Evolutionary conservation across 768 basidiomycete genomes (phyloP).

Genomic region (Leccinum boreale): DNA sequence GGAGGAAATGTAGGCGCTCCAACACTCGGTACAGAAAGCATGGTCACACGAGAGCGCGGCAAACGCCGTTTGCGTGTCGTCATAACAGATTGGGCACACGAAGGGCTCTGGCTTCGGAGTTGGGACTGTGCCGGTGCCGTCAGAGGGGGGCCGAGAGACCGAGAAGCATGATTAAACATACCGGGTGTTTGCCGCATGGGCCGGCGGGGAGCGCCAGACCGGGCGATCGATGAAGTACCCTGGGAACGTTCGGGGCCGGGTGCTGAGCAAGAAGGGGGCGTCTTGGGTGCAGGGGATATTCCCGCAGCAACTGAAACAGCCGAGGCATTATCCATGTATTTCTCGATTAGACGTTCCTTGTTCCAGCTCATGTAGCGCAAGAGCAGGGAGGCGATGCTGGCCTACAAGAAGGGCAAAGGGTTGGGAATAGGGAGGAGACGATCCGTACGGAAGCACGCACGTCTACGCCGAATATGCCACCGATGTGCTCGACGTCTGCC

Average conservation of each 20-base stretch:
- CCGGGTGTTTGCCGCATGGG: conserved; percentile 30
- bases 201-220: conserved; percentile 26
- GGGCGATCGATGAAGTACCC: conserved; percentile 23
- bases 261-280: conserved; percentile 18
- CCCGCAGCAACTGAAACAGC: conserved; percentile 74
- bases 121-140: conserved; percentile 14
- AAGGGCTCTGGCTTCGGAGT: conserved; percentile 49
- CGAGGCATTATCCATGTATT: conserved; percentile 91
- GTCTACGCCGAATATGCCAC: conserved; percentile 83
- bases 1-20: conserved; percentile 72
- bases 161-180: neutral
- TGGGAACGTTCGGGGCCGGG: conserved; percentile 34
- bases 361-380: conserved; percentile 90
- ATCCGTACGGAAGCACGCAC: conserved; percentile 46
- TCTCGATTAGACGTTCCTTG: conserved; percentile 92
- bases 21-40: conserved; percentile 79
- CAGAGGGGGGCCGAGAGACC: neutral
- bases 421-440: neutral
- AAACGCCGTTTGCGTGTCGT: conserved; percentile 66
- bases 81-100: conserved; percentile 93
- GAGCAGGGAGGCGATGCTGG: conserved; percentile 68
- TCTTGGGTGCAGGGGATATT: conserved; percentile 39
- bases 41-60: conserved; percentile 82
- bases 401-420: conserved; percentile 37
- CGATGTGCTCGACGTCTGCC: conserved; percentile 80